A percentile compares a stretch with the other conserved stretches of the same genome.
These are phyloP conservation scores for Pseudoneurospora amorphoporcata DNA, from an alignment of 495 filamentous ascomycete genomes.

Conservation along the genomic window DNA sequence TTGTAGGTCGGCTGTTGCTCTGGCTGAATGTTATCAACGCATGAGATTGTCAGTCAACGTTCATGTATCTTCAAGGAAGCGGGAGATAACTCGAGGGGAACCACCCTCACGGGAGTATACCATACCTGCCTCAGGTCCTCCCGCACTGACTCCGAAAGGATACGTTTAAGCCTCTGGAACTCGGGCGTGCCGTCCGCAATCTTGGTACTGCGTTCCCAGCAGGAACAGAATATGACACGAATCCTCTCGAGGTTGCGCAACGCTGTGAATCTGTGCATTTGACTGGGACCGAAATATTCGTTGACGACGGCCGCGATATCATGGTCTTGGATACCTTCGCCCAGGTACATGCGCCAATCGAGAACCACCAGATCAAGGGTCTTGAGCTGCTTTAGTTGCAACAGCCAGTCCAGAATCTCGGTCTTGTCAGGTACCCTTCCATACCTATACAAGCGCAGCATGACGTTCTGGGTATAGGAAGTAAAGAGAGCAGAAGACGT, in stretches of 20 bases:
- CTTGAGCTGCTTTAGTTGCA: not conserved
- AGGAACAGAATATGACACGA: not conserved
- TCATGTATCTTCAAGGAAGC: not conserved
- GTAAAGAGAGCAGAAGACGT: not conserved
- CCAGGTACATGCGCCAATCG: no score
- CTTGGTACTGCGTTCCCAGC: no score
- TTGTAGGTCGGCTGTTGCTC: not conserved
- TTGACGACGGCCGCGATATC: no score
- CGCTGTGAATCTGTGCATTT: not conserved
- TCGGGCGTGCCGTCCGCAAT: not conserved
- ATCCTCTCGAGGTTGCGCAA: not conserved
- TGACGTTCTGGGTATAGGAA: not conserved
- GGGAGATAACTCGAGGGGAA: not conserved
- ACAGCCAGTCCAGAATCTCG: not conserved
- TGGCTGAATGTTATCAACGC: not conserved
- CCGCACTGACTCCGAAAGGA: not conserved
- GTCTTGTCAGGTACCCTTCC: no score
- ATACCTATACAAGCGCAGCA: no score
- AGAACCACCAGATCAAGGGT: not conserved
- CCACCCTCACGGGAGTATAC: not conserved
- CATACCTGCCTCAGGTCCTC: not conserved
- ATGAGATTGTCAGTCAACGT: not conserved
- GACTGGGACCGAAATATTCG: not conserved
- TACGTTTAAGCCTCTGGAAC: not conserved
- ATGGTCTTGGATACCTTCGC: no score